These are phyloP conservation scores for Physcomitrellopsis africana DNA, from an alignment of 225 moss, liverwort and hornwort species.

Conservation along the genomic window DNA sequence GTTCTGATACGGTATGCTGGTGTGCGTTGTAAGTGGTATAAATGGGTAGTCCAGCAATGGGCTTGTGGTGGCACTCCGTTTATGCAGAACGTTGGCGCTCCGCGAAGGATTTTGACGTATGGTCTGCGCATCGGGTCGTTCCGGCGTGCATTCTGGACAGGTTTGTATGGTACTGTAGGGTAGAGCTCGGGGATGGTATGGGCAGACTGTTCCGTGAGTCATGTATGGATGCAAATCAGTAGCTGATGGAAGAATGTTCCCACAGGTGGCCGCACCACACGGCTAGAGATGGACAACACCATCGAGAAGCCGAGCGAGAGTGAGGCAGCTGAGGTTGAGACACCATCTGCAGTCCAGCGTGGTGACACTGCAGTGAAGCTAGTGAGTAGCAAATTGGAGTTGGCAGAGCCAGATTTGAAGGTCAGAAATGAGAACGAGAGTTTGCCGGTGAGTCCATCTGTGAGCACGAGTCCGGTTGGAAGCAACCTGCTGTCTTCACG, in stretches of 20 bases:
- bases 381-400: slow-evolving; percentile 25
- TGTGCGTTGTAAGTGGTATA: slow-evolving; percentile 11
- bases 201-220: not conserved
- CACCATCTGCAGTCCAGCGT: slow-evolving; percentile 12
- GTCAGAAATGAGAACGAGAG: slow-evolving; percentile 28
- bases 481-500: slow-evolving; percentile 38
- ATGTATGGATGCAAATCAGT: not conserved
- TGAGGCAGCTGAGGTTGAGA: slow-evolving; percentile 30
- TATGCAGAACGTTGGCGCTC: not conserved
- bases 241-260: slow-evolving; percentile 4
- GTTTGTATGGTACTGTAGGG: not conserved
- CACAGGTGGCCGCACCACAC: slow-evolving; percentile 37
- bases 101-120: not conserved
- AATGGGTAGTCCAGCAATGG: not conserved
- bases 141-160: not conserved
- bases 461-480: slow-evolving; percentile 33
- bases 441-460: slow-evolving; percentile 22
- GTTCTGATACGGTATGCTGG: not conserved
- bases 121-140: not conserved
- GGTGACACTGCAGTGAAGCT: slow-evolving; percentile 17
- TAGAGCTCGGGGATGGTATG: not conserved
- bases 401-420: slow-evolving; percentile 39
- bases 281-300: slow-evolving; percentile 43
- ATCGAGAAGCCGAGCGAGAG: slow-evolving; percentile 25
- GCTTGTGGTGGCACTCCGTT: not conserved